These are phyloP conservation scores for Melastoma malabathricum DNA, from an alignment of 345 rosid species.

Conservation along the genomic window DNA sequence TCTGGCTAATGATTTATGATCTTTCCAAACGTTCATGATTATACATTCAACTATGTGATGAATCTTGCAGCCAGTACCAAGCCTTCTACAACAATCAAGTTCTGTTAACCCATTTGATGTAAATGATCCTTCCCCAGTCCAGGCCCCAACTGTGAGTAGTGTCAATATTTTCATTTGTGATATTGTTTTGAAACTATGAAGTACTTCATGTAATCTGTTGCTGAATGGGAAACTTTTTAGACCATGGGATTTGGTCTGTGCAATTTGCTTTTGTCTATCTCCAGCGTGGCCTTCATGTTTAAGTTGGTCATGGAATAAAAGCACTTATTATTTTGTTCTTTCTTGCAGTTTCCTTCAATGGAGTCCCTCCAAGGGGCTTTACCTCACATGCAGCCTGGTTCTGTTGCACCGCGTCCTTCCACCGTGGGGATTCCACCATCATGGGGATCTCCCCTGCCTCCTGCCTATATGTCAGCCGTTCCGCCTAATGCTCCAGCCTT, in stretches of 20 bases:
- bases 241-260: too few species aligned
- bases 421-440: slow-evolving; percentile 28
- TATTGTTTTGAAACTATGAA: too few species aligned
- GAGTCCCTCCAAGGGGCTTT: slow-evolving; percentile 50
- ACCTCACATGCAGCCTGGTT: slow-evolving; percentile 36
- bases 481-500: slow-evolving; percentile 9
- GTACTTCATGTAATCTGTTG: too few species aligned
- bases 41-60: too few species aligned
- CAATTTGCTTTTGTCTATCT: too few species aligned
- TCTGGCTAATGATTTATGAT: too few species aligned
- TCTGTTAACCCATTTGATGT: slow-evolving; percentile 85
- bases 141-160: slow-evolving; percentile 40
- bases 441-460: slow-evolving; percentile 40
- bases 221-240: too few species aligned
- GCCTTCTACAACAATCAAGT: slow-evolving; percentile 32
- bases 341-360: slow-evolving; percentile 69
- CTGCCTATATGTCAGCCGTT: slow-evolving; percentile 17
- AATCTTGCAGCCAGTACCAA: slow-evolving; percentile 39
- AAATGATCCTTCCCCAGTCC: slow-evolving; percentile 35
- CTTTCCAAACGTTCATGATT: too few species aligned
- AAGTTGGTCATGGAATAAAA: not conserved
- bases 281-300: too few species aligned
- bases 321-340: not conserved
- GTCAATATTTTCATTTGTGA: slow-evolving; percentile 2
- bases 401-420: slow-evolving; percentile 27